Conservation (phyloP, 768 basidiomycete species). For the Serendipita sp. region DNA sequence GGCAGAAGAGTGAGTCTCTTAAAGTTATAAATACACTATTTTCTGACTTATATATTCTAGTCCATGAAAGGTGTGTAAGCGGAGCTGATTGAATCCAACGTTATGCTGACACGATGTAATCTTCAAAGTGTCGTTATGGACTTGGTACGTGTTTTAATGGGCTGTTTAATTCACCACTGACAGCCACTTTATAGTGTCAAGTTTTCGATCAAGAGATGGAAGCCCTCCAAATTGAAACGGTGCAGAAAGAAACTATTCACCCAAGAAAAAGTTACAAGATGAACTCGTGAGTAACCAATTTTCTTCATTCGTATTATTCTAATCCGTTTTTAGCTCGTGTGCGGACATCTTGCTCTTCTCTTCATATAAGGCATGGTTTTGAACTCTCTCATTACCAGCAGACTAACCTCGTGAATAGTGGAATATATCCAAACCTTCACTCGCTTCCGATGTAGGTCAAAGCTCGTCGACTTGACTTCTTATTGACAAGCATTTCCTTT, state of each 20-base stretch:
- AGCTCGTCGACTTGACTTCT: not conserved
- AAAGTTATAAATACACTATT: not conserved
- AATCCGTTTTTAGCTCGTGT: constrained; percentile 25
- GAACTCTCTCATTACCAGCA: not conserved
- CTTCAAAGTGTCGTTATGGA: constrained; percentile 63
- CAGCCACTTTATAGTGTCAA: constrained; percentile 49
- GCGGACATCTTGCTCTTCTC: constrained; percentile 97
- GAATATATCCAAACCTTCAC: constrained; percentile 93
- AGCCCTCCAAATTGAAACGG: constrained; percentile 95
- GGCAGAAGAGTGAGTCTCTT: constrained; percentile 87
- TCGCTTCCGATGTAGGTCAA: constrained; percentile 71
- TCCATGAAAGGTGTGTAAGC: constrained; percentile 46
- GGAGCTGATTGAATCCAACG: not conserved
- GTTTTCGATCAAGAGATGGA: constrained; percentile 98
- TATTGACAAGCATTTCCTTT: not conserved
- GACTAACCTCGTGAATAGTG: constrained; percentile 33
- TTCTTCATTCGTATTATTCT: not conserved
- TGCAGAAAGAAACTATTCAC: constrained; percentile 98
- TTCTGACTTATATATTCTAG: constrained; percentile 22
- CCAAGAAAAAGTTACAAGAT: constrained; percentile 99
- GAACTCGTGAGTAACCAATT: constrained; percentile 47
- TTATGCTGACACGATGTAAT: not conserved
- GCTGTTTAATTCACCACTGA: not conserved
- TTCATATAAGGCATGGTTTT: constrained; percentile 50
- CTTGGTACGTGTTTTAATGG: constrained; percentile 31